Evolutionary conservation across 805 yeast species (phyloP).

Genomic region (Gaillardinia entomophila): DNA sequence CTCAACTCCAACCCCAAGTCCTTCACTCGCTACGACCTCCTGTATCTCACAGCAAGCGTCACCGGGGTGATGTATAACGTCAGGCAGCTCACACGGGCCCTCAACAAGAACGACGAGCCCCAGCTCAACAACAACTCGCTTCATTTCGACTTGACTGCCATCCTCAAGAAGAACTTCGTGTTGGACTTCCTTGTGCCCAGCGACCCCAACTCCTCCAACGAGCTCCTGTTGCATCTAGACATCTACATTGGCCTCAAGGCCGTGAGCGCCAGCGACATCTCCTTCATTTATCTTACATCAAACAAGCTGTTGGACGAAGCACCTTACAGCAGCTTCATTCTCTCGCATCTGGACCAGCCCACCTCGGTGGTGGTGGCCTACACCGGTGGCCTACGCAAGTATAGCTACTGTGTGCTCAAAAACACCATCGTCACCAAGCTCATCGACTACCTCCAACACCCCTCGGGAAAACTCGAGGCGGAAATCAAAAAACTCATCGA

Average conservation of each 20-base stretch:
- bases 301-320: conserved; percentile 17
- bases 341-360: conserved; percentile 20
- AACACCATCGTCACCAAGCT: conserved; percentile 19
- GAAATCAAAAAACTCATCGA: conserved; percentile 4
- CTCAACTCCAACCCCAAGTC: conserved; percentile 44
- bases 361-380: conserved; percentile 27
- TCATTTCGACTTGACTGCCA: conserved; percentile 25
- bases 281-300: conserved; percentile 19
- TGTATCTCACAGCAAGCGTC: conserved; percentile 56
- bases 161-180: conserved; percentile 32
- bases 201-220: conserved; percentile 28
- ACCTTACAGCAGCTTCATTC: conserved; percentile 13
- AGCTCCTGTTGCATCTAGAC: conserved; percentile 27
- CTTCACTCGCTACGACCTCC: conserved; percentile 55
- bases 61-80: conserved; percentile 35
- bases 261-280: conserved; percentile 7
- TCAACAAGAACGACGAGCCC: background rate
- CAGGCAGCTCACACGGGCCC: conserved; percentile 1
- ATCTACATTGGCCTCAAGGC: conserved; percentile 25
- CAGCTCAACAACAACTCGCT: background rate
- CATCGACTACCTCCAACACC: conserved; percentile 14
- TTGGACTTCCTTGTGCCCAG: conserved; percentile 27
- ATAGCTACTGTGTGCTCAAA: conserved; percentile 33
- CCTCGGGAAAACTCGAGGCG: conserved; percentile 1
- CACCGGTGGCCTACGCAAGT: conserved; percentile 37